These are phyloP conservation scores for Aspergillus ibericus DNA, from an alignment of 2,329 filamentous ascomycete genomes.

Conservation along the genomic window DNA sequence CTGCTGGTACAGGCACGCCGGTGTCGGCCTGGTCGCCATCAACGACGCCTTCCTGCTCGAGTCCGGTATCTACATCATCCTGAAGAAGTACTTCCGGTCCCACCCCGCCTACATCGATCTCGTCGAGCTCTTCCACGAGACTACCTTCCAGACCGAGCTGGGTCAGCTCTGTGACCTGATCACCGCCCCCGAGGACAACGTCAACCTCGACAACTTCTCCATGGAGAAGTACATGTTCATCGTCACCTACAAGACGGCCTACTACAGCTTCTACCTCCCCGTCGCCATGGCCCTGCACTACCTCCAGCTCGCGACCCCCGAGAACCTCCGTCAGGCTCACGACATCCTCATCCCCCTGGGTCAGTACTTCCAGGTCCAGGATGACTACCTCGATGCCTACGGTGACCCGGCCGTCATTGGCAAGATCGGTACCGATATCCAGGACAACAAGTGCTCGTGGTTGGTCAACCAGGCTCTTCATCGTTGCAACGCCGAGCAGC, in stretches of 20 bases:
- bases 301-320: conserved; percentile 77
- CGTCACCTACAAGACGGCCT: conserved; percentile 99
- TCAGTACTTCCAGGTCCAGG: conserved; percentile 99
- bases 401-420: conserved; percentile 89
- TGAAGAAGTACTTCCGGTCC: conserved; percentile 89
- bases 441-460: conserved; percentile 99
- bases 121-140: conserved; percentile 94
- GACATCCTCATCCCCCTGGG: conserved; percentile 95
- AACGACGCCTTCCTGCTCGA: conserved; percentile 98
- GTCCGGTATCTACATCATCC: conserved; percentile 80
- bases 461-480: conserved; percentile 90
- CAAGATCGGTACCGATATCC: conserved; percentile 98
- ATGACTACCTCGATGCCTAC: conserved; percentile 98
- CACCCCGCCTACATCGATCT: conserved; percentile 89
- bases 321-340: conserved; percentile 85
- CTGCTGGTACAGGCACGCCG: conserved; percentile 91
- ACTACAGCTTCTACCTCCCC: conserved; percentile 98
- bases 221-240: conserved; percentile 94
- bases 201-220: conserved; percentile 93
- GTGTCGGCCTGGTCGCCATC: conserved; percentile 94
- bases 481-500: conserved; percentile 78
- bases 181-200: conserved; percentile 89
- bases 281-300: conserved; percentile 87
- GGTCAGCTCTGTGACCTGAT: conserved; percentile 93
- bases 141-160: conserved; percentile 89